A percentile compares a stretch with the other conserved stretches of the same genome.
Evolutionary conservation across 192 early-diverging fungal genomes (phyloP).

Genomic region (Coemansia sp.): DNA sequence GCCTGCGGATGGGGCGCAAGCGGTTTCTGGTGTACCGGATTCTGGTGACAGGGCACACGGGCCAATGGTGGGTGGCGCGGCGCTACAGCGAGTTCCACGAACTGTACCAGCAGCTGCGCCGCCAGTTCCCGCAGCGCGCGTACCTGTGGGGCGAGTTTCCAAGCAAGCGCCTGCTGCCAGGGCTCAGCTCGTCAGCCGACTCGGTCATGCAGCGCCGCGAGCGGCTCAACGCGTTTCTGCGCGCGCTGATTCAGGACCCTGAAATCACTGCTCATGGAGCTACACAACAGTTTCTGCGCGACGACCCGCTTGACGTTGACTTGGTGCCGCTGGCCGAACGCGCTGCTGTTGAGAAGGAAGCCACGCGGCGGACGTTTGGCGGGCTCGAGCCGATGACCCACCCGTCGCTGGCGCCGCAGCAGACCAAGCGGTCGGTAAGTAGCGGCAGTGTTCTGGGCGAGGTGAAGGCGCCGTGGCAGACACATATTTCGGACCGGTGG

Average conservation of each 20-base stretch:
- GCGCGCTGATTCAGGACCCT: slow-evolving; percentile 26
- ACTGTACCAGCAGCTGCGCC: slow-evolving; percentile 36
- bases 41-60: slow-evolving; percentile 35
- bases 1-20: slow-evolving; percentile 50
- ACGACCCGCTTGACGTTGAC: slow-evolving; percentile 35
- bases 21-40: slow-evolving; percentile 48
- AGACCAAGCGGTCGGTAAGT: slow-evolving; percentile 39
- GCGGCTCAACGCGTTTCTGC: slow-evolving; percentile 41
- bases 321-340: slow-evolving; percentile 2
- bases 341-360: slow-evolving; percentile 9
- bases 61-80: slow-evolving; percentile 49
- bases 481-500: slow-evolving; percentile 22
- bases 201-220: slow-evolving; percentile 48
- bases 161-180: slow-evolving; percentile 45
- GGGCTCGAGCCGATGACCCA: slow-evolving; percentile 21
- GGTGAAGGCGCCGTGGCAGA: slow-evolving; percentile 23
- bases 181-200: slow-evolving; percentile 37
- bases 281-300: slow-evolving; percentile 48
- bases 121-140: slow-evolving; percentile 34
- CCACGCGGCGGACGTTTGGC: slow-evolving; percentile 9
- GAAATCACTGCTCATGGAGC: slow-evolving; percentile 19
- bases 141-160: slow-evolving; percentile 46
- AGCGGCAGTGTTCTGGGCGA: slow-evolving; percentile 21
- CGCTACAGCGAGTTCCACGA: slow-evolving; percentile 52
- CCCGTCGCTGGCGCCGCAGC: slow-evolving; percentile 9